These are phyloP conservation scores for Neoboletus magnificus DNA, from an alignment of 768 basidiomycete genomes.

Conservation along the genomic window DNA sequence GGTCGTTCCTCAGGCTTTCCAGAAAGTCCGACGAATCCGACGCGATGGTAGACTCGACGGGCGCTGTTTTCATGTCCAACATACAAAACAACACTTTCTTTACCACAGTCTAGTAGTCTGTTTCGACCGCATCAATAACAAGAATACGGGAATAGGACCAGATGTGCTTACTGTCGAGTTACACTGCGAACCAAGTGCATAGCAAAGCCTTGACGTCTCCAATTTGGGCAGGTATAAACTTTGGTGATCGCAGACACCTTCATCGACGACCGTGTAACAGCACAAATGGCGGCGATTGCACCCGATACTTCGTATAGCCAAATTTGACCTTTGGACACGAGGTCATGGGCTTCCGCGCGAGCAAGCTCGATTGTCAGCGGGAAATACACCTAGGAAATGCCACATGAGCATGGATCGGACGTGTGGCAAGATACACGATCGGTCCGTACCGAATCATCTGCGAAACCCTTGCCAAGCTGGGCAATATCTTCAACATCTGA, in stretches of 20 bases:
- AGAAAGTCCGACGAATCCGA: conserved; percentile 50
- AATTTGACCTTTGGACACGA: conserved; percentile 47
- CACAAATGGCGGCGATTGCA: conserved; percentile 48
- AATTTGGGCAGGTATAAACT: conserved; percentile 48
- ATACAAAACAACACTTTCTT: conserved; percentile 50
- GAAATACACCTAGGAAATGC: conserved; percentile 41
- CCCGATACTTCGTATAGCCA: conserved; percentile 49
- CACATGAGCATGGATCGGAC: conserved; percentile 1
- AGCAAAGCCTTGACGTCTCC: conserved; percentile 47
- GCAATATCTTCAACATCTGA: conserved; percentile 41
- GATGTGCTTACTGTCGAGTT: conserved; percentile 37
- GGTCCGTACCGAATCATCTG: conserved; percentile 46
- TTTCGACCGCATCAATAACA: not conserved
- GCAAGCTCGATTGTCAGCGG: conserved; percentile 39
- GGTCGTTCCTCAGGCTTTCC: conserved; percentile 31
- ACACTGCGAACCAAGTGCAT: conserved; percentile 50
- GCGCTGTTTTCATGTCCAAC: conserved; percentile 52
- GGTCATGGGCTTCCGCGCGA: conserved; percentile 41
- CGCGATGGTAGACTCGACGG: conserved; percentile 49
- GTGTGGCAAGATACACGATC: not conserved
- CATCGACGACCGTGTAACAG: conserved; percentile 51
- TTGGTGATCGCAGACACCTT: conserved; percentile 55
- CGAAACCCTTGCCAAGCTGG: conserved; percentile 48
- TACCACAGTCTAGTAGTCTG: conserved; percentile 42
- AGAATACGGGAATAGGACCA: not conserved